Evolutionary conservation across 208 protist species (phyloP).

Genomic region (Leishmania gerbilli): DNA sequence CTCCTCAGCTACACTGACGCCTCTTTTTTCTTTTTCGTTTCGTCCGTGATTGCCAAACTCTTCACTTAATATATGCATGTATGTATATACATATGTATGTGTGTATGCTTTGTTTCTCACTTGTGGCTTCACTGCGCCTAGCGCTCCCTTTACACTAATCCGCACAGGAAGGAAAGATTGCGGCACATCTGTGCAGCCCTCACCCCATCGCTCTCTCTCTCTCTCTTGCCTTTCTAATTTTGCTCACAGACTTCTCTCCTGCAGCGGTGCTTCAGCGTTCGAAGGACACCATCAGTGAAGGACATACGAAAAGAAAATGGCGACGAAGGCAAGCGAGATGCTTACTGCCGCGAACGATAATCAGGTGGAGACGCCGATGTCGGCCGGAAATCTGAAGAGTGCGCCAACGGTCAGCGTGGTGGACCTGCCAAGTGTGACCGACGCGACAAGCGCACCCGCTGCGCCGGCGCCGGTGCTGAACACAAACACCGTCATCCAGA

Average conservation of each 20-base stretch:
- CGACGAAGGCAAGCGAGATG: not conserved
- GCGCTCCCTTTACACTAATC: not conserved
- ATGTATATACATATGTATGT: not conserved
- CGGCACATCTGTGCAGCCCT: not conserved
- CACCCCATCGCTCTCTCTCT: not conserved
- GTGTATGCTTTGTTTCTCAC: not conserved
- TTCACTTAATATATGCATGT: not conserved
- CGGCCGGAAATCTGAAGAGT: conserved; percentile 6
- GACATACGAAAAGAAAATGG: not conserved
- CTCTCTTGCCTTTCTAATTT: not conserved
- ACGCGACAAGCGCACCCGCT: not conserved
- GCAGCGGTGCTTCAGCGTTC: not conserved
- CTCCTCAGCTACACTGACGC: not conserved
- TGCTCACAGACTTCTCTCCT: not conserved
- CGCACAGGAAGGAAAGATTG: no score
- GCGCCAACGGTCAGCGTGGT: conserved; percentile 4
- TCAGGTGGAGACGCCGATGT: not conserved
- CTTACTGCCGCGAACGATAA: conserved; percentile 1
- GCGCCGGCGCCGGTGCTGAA: conserved; percentile 18
- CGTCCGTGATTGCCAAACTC: not conserved
- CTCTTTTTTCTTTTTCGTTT: conserved; percentile 5
- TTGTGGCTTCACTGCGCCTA: not conserved
- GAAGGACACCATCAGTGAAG: not conserved
- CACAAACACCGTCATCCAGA: conserved; percentile 36
- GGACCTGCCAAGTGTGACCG: not conserved